Evolutionary conservation across 495 filamentous ascomycete genomes (phyloP).

Genomic region (Apiosordaria backusii): DNA sequence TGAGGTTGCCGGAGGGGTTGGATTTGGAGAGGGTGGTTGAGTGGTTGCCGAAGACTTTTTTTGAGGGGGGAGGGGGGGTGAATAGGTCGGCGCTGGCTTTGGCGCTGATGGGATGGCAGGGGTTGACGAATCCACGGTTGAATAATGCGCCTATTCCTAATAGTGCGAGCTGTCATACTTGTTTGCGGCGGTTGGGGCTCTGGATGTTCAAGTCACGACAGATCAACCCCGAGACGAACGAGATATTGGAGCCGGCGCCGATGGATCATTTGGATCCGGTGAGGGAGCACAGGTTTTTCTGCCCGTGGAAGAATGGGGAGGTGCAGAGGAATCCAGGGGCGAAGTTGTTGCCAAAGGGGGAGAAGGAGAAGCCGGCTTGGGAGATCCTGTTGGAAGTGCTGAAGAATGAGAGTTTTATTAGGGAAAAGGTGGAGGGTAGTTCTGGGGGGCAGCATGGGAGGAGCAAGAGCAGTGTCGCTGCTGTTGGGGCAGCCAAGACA

Average conservation of each 20-base stretch:
- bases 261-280: slow-evolving; percentile 65
- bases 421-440: slow-evolving; percentile 16
- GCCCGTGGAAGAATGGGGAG: slow-evolving; percentile 67
- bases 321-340: slow-evolving; percentile 53
- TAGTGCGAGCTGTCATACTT: slow-evolving; percentile 73
- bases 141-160: slow-evolving; percentile 48
- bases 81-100: slow-evolving; percentile 69
- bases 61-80: slow-evolving; percentile 36
- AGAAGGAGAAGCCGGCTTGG: slow-evolving; percentile 41
- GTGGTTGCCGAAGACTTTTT: slow-evolving; percentile 46
- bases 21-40: slow-evolving; percentile 48
- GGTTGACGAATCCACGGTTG: slow-evolving; percentile 59
- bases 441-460: slow-evolving; percentile 15
- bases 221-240: slow-evolving; percentile 42
- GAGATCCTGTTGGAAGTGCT: slow-evolving; percentile 43
- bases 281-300: slow-evolving; percentile 73
- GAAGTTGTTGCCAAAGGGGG: slow-evolving; percentile 11
- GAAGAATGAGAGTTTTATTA: slow-evolving; percentile 45
- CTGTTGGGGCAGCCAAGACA: slow-evolving; percentile 14
- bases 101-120: slow-evolving; percentile 84
- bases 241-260: slow-evolving; percentile 52
- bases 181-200: slow-evolving; percentile 82
- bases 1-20: slow-evolving; percentile 45
- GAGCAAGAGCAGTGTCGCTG: slow-evolving; percentile 26
- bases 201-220: slow-evolving; percentile 82